Base-by-base conservation (phyloP, 2,329 filamentous ascomycete genomes). In the Neophaeococcomyces mojaviensis region DNA sequence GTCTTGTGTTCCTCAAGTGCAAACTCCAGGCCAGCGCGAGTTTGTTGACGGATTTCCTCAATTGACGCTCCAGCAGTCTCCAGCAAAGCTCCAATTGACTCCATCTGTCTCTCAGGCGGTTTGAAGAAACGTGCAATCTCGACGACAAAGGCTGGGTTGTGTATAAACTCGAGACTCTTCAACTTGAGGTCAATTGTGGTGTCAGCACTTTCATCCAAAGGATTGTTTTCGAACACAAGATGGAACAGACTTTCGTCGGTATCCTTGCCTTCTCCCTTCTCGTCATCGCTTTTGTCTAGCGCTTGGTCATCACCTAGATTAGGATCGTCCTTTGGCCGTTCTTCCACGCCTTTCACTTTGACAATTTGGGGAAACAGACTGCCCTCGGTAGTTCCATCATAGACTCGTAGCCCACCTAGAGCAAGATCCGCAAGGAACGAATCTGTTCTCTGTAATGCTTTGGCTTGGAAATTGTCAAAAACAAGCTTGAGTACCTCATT, bases 1-100 rank as follows among this genome's bases (percentile, higher is more conserved):
- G 92, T 97, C 71, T 95, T 97, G 73, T 98, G 92, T 62, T 98
- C 94, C 59, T 96, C 86, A 2, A 99, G 71, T 0, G 92, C 94
- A 66, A 96, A 98, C 64, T 98, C 89, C 28, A 99, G 77, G 20
- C 92, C 90, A 40, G 92, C 90, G 62, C 94, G 79, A 3, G 94
- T 98, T 68, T 98, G 94, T 63, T 97, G 89, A 28, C 94, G 79
- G 48, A 98, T 74, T 6, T 89, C 90, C 65, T 98, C 90, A 0
- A 98, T 90, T 0, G 92, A 98, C 1, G 90, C 90, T 19, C 92
- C 89, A 4, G 92, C 92, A 38, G 84, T 88, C 65, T 98, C 94
- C 81, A 99, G 87, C 46, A 99, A 74, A 1, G 92, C 94, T 10
- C 82, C 85, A 56, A 99, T 96, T 8, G 92, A 98, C 61, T 98